These are phyloP conservation scores for Chalciporus piperatus DNA, from an alignment of 768 basidiomycete species.

Conservation along the genomic window DNA sequence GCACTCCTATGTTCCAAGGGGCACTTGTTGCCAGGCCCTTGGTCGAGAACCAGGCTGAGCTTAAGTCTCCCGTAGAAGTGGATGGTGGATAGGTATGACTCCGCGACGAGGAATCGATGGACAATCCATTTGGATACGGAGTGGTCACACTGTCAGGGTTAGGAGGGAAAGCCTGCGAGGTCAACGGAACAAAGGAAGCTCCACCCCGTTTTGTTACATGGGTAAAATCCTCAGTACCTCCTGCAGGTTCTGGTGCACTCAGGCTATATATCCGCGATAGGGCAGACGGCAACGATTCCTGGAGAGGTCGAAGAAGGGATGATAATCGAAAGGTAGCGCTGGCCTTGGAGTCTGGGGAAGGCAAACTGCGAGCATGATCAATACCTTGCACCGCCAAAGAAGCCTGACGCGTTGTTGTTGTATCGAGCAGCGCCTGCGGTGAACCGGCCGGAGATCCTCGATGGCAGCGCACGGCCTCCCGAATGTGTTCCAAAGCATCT, in stretches of 20 bases:
- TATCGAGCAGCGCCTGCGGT: slow-evolving; percentile 49
- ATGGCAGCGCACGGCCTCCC: slow-evolving; percentile 64
- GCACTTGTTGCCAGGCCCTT: slow-evolving; percentile 39
- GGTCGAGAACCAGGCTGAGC: slow-evolving; percentile 36
- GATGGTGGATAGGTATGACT: slow-evolving; percentile 84
- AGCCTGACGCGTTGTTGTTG: slow-evolving; percentile 45
- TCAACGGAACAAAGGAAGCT: slow-evolving; percentile 59
- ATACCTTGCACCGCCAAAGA: slow-evolving; percentile 19
- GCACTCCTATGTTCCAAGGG: slow-evolving; percentile 65
- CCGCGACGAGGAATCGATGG: slow-evolving; percentile 29
- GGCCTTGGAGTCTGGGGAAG: slow-evolving; percentile 31
- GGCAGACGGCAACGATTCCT: slow-evolving; percentile 47
- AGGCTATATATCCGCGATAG: slow-evolving; percentile 32
- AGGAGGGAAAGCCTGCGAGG: slow-evolving; percentile 31
- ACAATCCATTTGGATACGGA: slow-evolving; percentile 8
- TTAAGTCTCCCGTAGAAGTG: slow-evolving; percentile 48
- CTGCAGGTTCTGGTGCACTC: slow-evolving; percentile 33
- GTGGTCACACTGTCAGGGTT: slow-evolving; percentile 4
- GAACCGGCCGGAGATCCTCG: slow-evolving; percentile 32
- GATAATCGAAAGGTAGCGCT: slow-evolving; percentile 60
- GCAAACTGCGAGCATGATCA: slow-evolving; percentile 42
- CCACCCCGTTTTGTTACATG: slow-evolving; percentile 59
- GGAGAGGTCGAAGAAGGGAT: slow-evolving; percentile 65
- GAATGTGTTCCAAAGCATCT: slow-evolving; percentile 76
- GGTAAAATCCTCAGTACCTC: slow-evolving; percentile 62